Base-by-base conservation (phyloP, 805 yeast species). In the Wickerhamomyces chaumierensis region DNA sequence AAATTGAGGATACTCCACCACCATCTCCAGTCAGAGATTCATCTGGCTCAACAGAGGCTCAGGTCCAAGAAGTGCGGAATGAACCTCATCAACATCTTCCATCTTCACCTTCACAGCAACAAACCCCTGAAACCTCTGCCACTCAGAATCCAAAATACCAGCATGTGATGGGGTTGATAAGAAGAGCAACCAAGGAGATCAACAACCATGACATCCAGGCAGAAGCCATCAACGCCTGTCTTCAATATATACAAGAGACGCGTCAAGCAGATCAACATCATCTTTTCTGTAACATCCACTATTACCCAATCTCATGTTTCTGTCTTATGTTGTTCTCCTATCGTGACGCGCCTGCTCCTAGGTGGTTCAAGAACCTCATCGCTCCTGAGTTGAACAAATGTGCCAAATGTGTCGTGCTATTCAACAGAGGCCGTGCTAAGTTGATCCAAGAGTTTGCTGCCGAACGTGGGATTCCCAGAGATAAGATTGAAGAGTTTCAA, bases 251-350 rank as follows among this genome's bases (percentile, higher is more conserved):
- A 11, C 50, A 61, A 5, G 42, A 47, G 25, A 4, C 17, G 12
- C 18, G 18, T 17, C 42, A 58, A 18, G 53, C 57, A 6, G 45
- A 45, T 14, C 56, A 52, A 18, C 48, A 41, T 31, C 83, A 80
- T 45, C 57, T 73, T 48, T 81, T 77, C 52, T 79, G 87, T 55
- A 71, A 76, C 48, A 60, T 61, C 8, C 54, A 55, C 23, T 59
- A 71, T 42, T 61, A 59, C 33, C 69, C 73, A 3, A 63, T 75
- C 17, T 62, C 80, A 9, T 63, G 69, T 13, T 78, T 78, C 49
- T 60, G 70, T 9, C 55, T 80, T 39, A 71, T 81, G 14, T 58
- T 77, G 42, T 78, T 78, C 51, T 77, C 87, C 3, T 77, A 79
- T 48, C 66, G 67, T 3, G 71, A 65, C 19, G 62, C 62, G 31